These are phyloP conservation scores for Verticillium longisporum DNA, from an alignment of 2,329 filamentous ascomycete species.

Conservation along the genomic window DNA sequence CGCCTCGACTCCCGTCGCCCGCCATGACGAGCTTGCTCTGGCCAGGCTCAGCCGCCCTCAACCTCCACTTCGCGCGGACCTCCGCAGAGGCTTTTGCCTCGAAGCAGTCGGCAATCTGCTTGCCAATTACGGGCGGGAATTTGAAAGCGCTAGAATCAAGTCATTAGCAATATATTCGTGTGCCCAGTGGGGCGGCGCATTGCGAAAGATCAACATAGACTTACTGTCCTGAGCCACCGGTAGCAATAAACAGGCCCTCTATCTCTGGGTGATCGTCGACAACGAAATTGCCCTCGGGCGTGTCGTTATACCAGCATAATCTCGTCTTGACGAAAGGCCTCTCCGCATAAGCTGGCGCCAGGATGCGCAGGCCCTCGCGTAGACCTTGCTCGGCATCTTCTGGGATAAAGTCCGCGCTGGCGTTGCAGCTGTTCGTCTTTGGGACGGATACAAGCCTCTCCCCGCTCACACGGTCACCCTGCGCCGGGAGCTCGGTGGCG, in stretches of 20 bases:
- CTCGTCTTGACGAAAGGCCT: slow-evolving; percentile 43
- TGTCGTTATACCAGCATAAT: slow-evolving; percentile 61
- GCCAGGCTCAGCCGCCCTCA: slow-evolving; percentile 9
- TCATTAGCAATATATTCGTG: neutral
- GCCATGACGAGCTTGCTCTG: slow-evolving; percentile 8
- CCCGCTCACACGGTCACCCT: slow-evolving; percentile 34
- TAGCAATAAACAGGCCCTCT: slow-evolving; percentile 36
- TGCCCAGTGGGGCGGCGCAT: neutral
- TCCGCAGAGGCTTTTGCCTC: slow-evolving; percentile 20
- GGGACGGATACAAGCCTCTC: slow-evolving; percentile 22
- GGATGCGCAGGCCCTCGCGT: slow-evolving; percentile 40
- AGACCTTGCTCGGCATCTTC: slow-evolving; percentile 46
- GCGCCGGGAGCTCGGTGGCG: slow-evolving; percentile 22
- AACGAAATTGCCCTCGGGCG: slow-evolving; percentile 56
- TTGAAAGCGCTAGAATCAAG: slow-evolving; percentile 15
- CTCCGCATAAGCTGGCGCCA: slow-evolving; percentile 47
- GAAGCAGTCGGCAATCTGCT: slow-evolving; percentile 23
- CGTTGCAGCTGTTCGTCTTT: slow-evolving; percentile 26
- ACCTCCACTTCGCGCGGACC: slow-evolving; percentile 22
- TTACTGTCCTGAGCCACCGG: slow-evolving; percentile 36
- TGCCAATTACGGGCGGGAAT: slow-evolving; percentile 17
- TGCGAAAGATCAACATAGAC: slow-evolving; percentile 1
- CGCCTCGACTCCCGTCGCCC: slow-evolving; percentile 22
- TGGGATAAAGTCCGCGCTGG: slow-evolving; percentile 34
- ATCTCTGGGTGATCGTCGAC: slow-evolving; percentile 46